Evolutionary conservation across 2,329 filamentous ascomycete species (phyloP), one percentile per base, ranked within the genome.

Genomic region (Ophiocordyceps camponoti-floridani): DNA sequence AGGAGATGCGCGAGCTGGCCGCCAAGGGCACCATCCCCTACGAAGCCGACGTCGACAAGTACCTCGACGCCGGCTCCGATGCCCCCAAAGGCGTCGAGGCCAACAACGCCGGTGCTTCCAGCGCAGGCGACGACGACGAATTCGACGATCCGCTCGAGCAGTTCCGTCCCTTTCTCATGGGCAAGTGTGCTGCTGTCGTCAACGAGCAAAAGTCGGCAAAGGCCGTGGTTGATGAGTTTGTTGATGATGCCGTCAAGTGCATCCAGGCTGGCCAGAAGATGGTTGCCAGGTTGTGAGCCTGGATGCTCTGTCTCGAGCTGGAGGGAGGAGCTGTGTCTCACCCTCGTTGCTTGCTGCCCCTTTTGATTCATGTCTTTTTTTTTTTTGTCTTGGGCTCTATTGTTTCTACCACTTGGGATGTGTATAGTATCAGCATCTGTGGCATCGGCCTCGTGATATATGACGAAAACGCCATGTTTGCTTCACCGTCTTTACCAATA

Each of bases 1-100:
- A 75, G 37, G 91, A 98, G 72, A 94, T 98, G 65, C 93, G 88
- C 73, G 76, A 93, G 58, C 76, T 98, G 46, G 93, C 88, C 10
- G 59, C 75, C 58, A 85, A 93, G 77, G 91, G 91, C 55, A 69
- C 85, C 59, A 85, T 98, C 54, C 91, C 91, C 42, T 93, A 94
- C 51, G 91, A 96, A 71, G 74, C 85, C 55, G 91, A 98, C 59
- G 76, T 98, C 31, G 91, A 98, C 70, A 83, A 82, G 64, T 65
- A 94, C 56, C 65, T 70, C 59, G 63, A 62, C 49, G 64, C 80
- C 54, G 79, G 85, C 52, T 79, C 78, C 51, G 67, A 69, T 50
- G 66, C 73, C 13, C 77, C 81, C 62, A 82, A 82, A 60, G 45
- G 47, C 40, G 42, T 53, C 38, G 52, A 49, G 23, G 79, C 79